A percentile compares a stretch with the other conserved stretches of the same genome.
These are phyloP conservation scores for Mortierella sp. DNA, from an alignment of 371 early-diverging fungal genomes.

Conservation along the genomic window DNA sequence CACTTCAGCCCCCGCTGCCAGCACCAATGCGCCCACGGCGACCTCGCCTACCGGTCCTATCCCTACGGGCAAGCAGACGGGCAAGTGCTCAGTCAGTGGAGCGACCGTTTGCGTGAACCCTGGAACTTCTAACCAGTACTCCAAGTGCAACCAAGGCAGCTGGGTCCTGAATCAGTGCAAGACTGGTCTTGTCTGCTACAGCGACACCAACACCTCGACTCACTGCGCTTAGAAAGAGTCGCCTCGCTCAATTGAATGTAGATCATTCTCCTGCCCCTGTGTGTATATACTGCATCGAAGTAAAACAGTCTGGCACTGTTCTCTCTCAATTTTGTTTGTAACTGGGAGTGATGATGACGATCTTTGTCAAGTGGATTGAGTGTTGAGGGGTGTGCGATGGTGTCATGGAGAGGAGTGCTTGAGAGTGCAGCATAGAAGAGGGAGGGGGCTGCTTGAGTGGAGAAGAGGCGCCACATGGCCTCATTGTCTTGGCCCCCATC, in stretches of 20 bases:
- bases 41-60: conserved; percentile 31
- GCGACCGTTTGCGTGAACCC: conserved; percentile 49
- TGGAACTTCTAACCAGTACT: conserved; percentile 40
- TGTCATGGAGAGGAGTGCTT: too few species aligned
- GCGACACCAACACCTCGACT: conserved; percentile 41
- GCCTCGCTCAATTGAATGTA: neutral
- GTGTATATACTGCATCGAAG: neutral
- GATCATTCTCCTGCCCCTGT: too few species aligned
- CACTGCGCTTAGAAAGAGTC: conserved; percentile 36
- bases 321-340: too few species aligned
- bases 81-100: conserved; percentile 27
- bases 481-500: too few species aligned
- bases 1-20: conserved; percentile 2
- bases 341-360: too few species aligned
- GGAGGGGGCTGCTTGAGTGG: too few species aligned
- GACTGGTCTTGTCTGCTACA: conserved; percentile 36
- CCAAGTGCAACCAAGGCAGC: conserved; percentile 45
- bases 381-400: too few species aligned
- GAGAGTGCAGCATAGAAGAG: too few species aligned
- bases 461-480: too few species aligned
- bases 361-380: too few species aligned
- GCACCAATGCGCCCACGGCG: conserved; percentile 3
- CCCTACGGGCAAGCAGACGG: conserved; percentile 43
- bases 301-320: neutral
- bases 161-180: conserved; percentile 56